Percentiles rank a stretch among this genome's conserved stretches.
Conservation (phyloP, 768 basidiomycete genomes). For the Boletus sp. region DNA sequence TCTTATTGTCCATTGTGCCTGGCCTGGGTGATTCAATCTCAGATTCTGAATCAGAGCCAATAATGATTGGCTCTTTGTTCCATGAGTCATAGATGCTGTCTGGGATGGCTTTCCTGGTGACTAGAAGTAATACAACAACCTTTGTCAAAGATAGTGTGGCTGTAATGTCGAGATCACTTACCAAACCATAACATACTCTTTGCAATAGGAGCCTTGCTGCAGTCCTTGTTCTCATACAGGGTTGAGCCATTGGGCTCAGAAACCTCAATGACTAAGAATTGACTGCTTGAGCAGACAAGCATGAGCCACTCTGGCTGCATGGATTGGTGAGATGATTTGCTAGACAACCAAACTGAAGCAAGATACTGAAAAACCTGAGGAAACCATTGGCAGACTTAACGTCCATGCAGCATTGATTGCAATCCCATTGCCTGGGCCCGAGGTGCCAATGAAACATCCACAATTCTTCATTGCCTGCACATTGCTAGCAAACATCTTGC, state of each 20-base stretch:
- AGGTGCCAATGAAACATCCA: not conserved
- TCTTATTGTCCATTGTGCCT: too few species aligned
- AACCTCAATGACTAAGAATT: not conserved
- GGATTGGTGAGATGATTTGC: not conserved
- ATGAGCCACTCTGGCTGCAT: not conserved
- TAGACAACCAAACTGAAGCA: not conserved
- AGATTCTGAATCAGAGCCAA: too few species aligned
- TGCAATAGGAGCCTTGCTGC: not conserved
- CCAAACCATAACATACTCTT: not conserved
- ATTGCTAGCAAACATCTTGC: not conserved
- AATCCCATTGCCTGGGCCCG: not conserved
- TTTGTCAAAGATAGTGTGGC: too few species aligned
- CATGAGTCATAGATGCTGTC: too few species aligned
- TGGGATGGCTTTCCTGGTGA: too few species aligned
- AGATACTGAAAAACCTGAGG: not conserved
- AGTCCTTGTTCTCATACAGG: not conserved
- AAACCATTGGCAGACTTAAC: not conserved
- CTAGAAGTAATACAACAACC: too few species aligned
- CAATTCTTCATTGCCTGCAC: not conserved
- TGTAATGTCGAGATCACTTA: too few species aligned
- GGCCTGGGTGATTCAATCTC: too few species aligned
- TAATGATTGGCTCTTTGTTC: too few species aligned
- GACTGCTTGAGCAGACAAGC: not conserved
- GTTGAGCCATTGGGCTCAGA: not conserved
- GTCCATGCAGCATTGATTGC: not conserved